Evolutionary conservation across 257 asterid genomes (phyloP).

Genomic region (Solanum neorickii): DNA sequence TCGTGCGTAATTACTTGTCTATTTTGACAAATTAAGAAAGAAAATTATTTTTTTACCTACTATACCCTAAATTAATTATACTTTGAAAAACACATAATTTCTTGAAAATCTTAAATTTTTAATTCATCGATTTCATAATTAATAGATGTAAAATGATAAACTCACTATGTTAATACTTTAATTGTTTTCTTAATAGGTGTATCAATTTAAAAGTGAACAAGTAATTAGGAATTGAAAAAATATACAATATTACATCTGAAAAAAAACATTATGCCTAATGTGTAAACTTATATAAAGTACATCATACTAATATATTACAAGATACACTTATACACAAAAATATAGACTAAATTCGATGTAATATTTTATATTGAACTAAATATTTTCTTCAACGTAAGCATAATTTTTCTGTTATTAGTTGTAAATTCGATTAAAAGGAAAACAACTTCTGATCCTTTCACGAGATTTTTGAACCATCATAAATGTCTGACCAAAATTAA

Average conservation of each 20-base stretch:
- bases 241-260: too few relatives aligned
- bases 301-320: not conserved
- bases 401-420: not conserved
- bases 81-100: accelerated
- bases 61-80: too few relatives aligned
- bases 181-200: too few relatives aligned
- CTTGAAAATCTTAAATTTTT: too few relatives aligned
- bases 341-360: not conserved
- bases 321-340: not conserved
- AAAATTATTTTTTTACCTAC: too few relatives aligned
- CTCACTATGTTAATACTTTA: too few relatives aligned
- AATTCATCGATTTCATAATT: too few relatives aligned
- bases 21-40: too few relatives aligned
- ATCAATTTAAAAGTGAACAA: too few relatives aligned
- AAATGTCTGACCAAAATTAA: conserved; percentile 6
- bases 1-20: accelerated
- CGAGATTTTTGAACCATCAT: not conserved
- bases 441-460: not conserved
- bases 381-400: not conserved
- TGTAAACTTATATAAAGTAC: not conserved
- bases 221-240: accelerated
- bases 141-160: too few relatives aligned
- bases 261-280: not conserved
- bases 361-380: not conserved
- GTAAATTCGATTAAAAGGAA: not conserved